These are phyloP conservation scores for Coriolopsis trogii DNA, from an alignment of 1,284 basidiomycete species.

Conservation along the genomic window DNA sequence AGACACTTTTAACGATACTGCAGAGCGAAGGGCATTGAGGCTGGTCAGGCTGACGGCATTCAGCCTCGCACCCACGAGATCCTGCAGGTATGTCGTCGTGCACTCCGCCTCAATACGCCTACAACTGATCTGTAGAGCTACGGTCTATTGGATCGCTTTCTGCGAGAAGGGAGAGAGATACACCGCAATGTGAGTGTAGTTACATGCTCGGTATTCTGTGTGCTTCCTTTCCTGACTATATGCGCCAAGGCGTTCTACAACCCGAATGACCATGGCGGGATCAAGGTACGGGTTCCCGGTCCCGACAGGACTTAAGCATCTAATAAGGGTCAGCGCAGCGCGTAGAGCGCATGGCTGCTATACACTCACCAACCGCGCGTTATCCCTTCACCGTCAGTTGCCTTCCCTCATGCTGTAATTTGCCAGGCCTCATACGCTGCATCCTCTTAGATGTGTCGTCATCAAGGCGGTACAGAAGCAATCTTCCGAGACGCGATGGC, in stretches of 20 bases:
- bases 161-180: conserved; percentile 68
- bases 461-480: conserved; percentile 74
- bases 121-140: conserved; percentile 54
- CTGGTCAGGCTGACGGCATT: conserved; percentile 81
- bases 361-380: conserved; percentile 53
- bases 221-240: no score
- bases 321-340: conserved; percentile 42
- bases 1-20: neutral
- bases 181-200: conserved; percentile 59
- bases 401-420: no score
- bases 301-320: no score
- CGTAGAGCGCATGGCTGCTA: conserved; percentile 59
- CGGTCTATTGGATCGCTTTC: conserved; percentile 64
- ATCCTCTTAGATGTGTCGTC: conserved; percentile 57
- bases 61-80: conserved; percentile 80
- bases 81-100: conserved; percentile 51
- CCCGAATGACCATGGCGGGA: conserved; percentile 60
- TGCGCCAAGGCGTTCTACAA: conserved; percentile 68
- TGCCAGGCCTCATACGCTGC: neutral
- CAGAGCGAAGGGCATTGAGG: conserved; percentile 60
- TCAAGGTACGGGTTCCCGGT: conserved; percentile 46
- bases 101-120: neutral
- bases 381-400: conserved; percentile 65
- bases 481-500: conserved; percentile 70
- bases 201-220: neutral